These are phyloP conservation scores for Ascomycota sp. DNA, from an alignment of 2,329 filamentous ascomycete species.

Conservation along the genomic window DNA sequence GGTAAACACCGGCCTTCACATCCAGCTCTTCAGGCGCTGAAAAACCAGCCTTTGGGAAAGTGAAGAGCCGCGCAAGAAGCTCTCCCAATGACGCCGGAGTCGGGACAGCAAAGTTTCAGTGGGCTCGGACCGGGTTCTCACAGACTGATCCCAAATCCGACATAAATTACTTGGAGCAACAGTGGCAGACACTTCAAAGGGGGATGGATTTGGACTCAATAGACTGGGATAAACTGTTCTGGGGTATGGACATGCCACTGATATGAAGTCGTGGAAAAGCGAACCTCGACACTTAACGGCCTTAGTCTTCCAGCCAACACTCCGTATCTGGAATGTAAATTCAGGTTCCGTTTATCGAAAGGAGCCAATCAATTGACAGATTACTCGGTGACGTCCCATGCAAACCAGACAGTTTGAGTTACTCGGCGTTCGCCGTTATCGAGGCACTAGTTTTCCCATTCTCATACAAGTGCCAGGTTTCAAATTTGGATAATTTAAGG, in stretches of 20 bases:
- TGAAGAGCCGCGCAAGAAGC: slow-evolving; percentile 1
- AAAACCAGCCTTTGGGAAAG: slow-evolving; percentile 2
- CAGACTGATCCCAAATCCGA: slow-evolving; percentile 2
- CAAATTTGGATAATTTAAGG: no score
- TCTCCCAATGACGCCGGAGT: slow-evolving; percentile 12
- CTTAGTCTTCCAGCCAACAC: no score
- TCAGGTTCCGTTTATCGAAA: no score
- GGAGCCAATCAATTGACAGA: no score
- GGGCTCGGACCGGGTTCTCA: slow-evolving; percentile 1
- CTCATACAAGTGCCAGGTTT: no score
- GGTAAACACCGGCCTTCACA: slow-evolving; percentile 11
- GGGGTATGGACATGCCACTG: slow-evolving; percentile 14
- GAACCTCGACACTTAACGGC: no score
- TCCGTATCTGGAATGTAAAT: no score
- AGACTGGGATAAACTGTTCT: slow-evolving; percentile 15
- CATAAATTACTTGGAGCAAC: slow-evolving; percentile 7
- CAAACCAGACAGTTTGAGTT: slow-evolving; percentile 3
- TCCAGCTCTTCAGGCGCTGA: slow-evolving; percentile 6
- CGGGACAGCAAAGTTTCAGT: slow-evolving; percentile 5
- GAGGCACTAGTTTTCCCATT: no score
- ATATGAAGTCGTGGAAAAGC: slow-evolving; percentile 4
- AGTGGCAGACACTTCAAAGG: slow-evolving; percentile 8
- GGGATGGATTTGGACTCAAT: slow-evolving; percentile 14
- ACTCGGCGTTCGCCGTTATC: no score
- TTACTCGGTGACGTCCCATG: no score